Evolutionary conservation across 495 filamentous ascomycete species (phyloP).

Genomic region (Lasiosphaeria hispida): DNA sequence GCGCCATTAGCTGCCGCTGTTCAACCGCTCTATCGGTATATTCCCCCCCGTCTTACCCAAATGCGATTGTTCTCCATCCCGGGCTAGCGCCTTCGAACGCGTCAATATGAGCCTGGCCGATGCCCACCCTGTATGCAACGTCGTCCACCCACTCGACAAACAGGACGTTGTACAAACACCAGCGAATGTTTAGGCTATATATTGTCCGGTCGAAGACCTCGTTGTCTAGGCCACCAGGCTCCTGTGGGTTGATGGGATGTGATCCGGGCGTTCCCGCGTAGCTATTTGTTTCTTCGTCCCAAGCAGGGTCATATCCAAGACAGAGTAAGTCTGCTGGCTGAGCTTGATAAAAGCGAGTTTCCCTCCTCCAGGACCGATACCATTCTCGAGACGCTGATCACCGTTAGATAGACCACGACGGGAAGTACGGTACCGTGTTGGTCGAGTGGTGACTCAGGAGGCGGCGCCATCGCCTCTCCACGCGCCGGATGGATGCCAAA

Average conservation of each 20-base stretch:
- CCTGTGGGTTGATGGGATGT: neutral
- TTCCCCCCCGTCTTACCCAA: no score
- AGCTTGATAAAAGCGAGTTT: neutral
- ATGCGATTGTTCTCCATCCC: neutral
- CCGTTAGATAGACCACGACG: neutral
- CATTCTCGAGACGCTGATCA: neutral
- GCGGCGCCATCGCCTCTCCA: neutral
- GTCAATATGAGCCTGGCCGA: neutral
- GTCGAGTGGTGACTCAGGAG: neutral
- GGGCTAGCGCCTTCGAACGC: neutral
- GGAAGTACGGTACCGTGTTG: neutral
- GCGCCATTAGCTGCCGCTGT: no score
- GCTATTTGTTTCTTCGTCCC: neutral
- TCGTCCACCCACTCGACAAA: neutral
- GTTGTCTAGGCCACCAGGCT: neutral
- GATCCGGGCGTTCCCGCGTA: neutral
- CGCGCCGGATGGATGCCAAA: neutral
- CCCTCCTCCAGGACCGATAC: neutral
- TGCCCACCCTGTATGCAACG: neutral
- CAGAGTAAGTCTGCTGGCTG: neutral
- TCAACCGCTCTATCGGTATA: no score
- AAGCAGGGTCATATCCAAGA: neutral
- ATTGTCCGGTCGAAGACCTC: neutral
- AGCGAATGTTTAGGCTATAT: neutral
- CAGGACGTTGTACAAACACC: slow-evolving; percentile 1